Evolutionary conservation across 495 filamentous ascomycete species (phyloP).

Genomic region (Talaromyces borbonicus): DNA sequence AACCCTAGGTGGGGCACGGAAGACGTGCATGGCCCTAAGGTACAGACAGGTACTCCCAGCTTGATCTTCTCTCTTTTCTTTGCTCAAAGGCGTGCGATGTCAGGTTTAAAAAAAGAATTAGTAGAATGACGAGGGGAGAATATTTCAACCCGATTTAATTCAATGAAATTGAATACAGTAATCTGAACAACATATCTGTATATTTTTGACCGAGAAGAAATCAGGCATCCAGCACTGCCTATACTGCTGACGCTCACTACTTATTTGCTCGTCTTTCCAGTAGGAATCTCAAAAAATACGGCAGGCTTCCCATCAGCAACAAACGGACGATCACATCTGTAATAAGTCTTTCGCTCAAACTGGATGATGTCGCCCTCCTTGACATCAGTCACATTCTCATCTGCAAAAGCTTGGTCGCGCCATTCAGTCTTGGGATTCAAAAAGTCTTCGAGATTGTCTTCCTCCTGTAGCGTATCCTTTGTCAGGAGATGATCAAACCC

Average conservation of each 20-base stretch:
- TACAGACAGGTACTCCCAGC: no score
- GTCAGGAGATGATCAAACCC: conserved; percentile 90
- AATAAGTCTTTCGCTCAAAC: conserved; percentile 89
- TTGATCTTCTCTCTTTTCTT: no score
- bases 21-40: not conserved
- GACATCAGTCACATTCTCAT: conserved; percentile 66
- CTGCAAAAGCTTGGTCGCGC: conserved; percentile 64
- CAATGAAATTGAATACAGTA: no score
- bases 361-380: conserved; percentile 83
- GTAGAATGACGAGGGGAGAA: not conserved
- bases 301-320: conserved; percentile 49
- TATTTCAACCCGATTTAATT: not conserved
- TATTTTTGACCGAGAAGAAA: not conserved
- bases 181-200: not conserved
- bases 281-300: conserved; percentile 73
- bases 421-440: conserved; percentile 68
- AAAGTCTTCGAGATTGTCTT: conserved; percentile 73
- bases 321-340: conserved; percentile 59
- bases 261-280: conserved; percentile 41
- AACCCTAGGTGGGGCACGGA: conserved; percentile 3
- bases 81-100: no score
- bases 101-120: no score
- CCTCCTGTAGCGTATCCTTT: conserved; percentile 78
- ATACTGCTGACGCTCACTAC: not conserved
- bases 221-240: no score